Evolutionary conservation across 202 grass and related monocot genomes (phyloP).

Genomic region (Eragrostis tef): DNA sequence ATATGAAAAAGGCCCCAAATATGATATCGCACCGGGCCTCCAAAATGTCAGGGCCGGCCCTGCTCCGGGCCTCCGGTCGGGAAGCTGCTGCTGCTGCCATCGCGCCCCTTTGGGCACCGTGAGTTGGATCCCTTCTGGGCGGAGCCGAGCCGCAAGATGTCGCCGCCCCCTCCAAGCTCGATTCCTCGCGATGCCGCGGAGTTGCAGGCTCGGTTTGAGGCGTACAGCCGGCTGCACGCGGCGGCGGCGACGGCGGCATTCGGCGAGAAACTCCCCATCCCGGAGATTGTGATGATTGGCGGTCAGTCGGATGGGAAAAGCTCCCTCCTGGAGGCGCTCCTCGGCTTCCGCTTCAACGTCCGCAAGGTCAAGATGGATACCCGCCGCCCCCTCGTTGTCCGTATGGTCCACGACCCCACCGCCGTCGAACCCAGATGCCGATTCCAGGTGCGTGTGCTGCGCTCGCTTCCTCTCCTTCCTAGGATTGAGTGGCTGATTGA

Average conservation of each 20-base stretch:
- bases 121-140: too few relatives aligned
- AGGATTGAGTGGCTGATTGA: conserved; percentile 35
- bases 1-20: too few relatives aligned
- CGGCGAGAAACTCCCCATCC: conserved; percentile 92
- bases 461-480: conserved; percentile 2
- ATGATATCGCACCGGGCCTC: too few relatives aligned
- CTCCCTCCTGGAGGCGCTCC: conserved; percentile 85
- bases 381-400: conserved; percentile 86
- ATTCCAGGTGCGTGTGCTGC: conserved; percentile 71
- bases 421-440: conserved; percentile 91
- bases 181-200: conserved; percentile 49
- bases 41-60: too few relatives aligned
- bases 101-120: too few relatives aligned
- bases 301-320: conserved; percentile 96
- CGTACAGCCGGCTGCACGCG: conserved; percentile 99
- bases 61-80: too few relatives aligned
- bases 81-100: too few relatives aligned
- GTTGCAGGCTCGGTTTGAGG: conserved; percentile 83
- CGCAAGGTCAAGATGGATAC: conserved; percentile 97
- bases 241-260: conserved; percentile 85
- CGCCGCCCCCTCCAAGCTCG: conserved; percentile 56
- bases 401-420: conserved; percentile 90
- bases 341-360: conserved; percentile 97
- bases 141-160: conserved; percentile 55
- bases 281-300: conserved; percentile 82